Percentiles rank a stretch among this genome's conserved stretches.
These are phyloP conservation scores for Bacterosira constricta DNA, from an alignment of 108 stramenopile species.

Conservation along the genomic window DNA sequence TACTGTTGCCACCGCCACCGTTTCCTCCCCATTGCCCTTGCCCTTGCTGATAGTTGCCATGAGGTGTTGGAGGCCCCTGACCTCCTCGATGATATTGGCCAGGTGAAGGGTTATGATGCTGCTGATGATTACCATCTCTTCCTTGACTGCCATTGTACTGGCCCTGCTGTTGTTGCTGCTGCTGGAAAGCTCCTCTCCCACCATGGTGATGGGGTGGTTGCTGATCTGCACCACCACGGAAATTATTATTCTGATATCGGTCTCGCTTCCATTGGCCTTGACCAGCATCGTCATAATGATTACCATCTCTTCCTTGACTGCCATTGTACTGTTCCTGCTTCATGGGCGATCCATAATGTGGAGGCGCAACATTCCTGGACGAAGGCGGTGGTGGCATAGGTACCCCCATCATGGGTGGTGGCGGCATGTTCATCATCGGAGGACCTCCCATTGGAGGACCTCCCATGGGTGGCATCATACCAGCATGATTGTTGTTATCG, in stretches of 20 bases:
- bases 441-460: conserved; percentile 23
- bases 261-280: conserved; percentile 3
- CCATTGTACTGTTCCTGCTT: not conserved
- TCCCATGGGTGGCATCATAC: conserved; percentile 4
- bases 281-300: not conserved
- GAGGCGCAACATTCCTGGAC: conserved; percentile 10
- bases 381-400: conserved; percentile 6
- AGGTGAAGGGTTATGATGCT: conserved; percentile 9
- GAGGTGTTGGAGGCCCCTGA: conserved; percentile 16
- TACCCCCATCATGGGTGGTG: conserved; percentile 1
- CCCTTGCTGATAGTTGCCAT: not conserved
- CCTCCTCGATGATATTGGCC: conserved; percentile 18
- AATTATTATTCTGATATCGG: conserved; percentile 1
- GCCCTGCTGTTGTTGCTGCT: conserved; percentile 25
- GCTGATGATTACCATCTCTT: not conserved
- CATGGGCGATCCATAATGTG: conserved; percentile 2
- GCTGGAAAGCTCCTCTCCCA: conserved; percentile 11
- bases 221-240: conserved; percentile 5
- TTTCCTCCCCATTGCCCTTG: conserved; percentile 3
- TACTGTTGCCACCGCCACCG: not conserved
- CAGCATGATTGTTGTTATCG: conserved; percentile 11
- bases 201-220: conserved; percentile 6
- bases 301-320: no score
- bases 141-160: conserved; percentile 8
- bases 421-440: conserved; percentile 10